Evolutionary conservation across 2,329 filamentous ascomycete genomes (phyloP).

Genomic region (Aspergillus sp.): DNA sequence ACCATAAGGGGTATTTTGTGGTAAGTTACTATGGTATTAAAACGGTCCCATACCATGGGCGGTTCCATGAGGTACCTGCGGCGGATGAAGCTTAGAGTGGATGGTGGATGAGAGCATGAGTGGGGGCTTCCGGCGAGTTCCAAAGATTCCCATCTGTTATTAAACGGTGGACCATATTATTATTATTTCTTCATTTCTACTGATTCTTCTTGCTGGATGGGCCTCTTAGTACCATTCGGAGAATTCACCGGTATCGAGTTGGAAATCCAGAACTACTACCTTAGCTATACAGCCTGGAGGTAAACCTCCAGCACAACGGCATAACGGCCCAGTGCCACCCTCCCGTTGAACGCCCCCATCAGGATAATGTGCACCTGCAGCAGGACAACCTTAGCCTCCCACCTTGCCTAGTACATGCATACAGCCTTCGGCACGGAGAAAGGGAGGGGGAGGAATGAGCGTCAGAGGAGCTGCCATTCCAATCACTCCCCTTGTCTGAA

Average conservation of each 20-base stretch:
- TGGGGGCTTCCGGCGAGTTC: constrained; percentile 16
- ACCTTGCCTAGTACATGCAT: background rate
- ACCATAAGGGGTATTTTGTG: background rate
- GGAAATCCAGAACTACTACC: too few species aligned
- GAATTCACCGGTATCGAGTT: background rate
- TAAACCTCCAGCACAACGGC: too few species aligned
- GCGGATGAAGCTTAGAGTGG: background rate
- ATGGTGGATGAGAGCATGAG: constrained; percentile 1
- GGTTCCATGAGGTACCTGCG: constrained; percentile 1
- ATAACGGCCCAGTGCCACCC: too few species aligned
- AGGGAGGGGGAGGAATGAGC: background rate
- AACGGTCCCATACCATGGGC: constrained; percentile 6
- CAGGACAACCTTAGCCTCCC: background rate
- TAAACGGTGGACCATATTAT: background rate
- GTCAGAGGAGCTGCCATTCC: background rate
- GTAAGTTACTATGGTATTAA: constrained; percentile 7
- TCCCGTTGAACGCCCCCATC: background rate
- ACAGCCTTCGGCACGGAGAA: background rate
- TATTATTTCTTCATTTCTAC: background rate
- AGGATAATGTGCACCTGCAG: background rate
- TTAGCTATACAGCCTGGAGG: too few species aligned
- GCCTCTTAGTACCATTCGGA: background rate
- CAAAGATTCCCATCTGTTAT: constrained; percentile 15
- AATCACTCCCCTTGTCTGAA: background rate
- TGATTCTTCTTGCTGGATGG: background rate